Base-by-base conservation (phyloP, 805 yeast genomes). In the Candida vaughaniae region DNA sequence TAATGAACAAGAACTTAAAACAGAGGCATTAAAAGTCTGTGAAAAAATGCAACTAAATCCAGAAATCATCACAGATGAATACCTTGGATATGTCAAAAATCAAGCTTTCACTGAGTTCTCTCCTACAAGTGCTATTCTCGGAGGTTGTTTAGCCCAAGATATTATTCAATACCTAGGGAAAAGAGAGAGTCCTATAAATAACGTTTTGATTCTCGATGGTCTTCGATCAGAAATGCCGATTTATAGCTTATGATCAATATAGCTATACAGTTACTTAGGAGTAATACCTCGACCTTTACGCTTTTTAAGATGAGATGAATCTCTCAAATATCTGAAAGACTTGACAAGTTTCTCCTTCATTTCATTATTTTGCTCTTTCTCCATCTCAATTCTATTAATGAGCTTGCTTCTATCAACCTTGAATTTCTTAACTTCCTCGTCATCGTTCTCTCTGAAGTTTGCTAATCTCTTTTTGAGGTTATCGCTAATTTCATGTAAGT, bases 131-230 rank as follows among this genome's bases (percentile, higher is more conserved):
- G 95, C 98, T 0, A 76, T 93, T 2, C 48, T 91, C 5, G 99
- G 98, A 5, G 99, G 98, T 1, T 73, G 87, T 1, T 60, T 91
- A 16, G 85, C 95, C 2, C 99, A 93, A 60, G 96, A 90, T 56
- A 82, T 88, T 10, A 84, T 93, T 31, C 93, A 93, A 62, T 78
- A 73, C 37, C 60, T 91, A 35, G 83, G 93, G 29, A 76, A 77
- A 47, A 78, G 81, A 47, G 89, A 86, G 49, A 71, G 80, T 28
- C 95, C 97, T 3, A 69, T 90, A 25, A 90, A 88, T 55, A 93
- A 93, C 55, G 69, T 86, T 35, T 69, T 85, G 46, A 62, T 91
- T 1, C 69, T 90, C 25, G 96, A 93, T 62, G 89, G 91, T 8
- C 59, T 70, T 12, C 69, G 71, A 14, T 71, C 80, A 29, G 82